A percentile compares a stretch with the other conserved stretches of the same genome.
These are phyloP conservation scores for Metarhizium anisopliae DNA, from an alignment of 2,329 filamentous ascomycete species.

Conservation along the genomic window DNA sequence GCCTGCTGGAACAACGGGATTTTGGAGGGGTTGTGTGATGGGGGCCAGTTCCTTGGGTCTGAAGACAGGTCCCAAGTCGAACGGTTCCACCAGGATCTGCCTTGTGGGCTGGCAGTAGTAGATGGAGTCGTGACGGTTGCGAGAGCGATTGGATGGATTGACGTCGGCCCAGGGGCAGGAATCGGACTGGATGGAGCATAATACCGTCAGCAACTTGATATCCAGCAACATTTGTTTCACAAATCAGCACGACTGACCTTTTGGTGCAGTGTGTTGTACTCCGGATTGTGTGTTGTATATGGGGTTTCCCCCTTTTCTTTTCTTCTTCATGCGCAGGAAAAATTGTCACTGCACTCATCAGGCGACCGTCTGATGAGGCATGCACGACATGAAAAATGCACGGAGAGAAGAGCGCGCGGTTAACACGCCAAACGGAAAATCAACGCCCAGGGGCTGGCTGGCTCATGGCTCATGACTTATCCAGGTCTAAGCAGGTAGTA, in stretches of 20 bases:
- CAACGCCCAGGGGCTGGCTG: neutral
- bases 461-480: too few relatives aligned
- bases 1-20: slow-evolving; percentile 7
- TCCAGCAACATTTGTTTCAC: neutral
- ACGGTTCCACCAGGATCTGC: slow-evolving; percentile 15
- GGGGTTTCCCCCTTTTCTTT: too few relatives aligned
- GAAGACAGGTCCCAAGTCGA: slow-evolving; percentile 9
- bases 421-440: neutral
- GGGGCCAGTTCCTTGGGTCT: slow-evolving; percentile 7
- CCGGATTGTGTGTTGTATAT: neutral
- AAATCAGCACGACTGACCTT: neutral
- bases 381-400: neutral
- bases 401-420: slow-evolving; percentile 7
- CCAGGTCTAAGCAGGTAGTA: too few relatives aligned
- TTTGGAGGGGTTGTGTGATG: slow-evolving; percentile 8
- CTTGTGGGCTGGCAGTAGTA: slow-evolving; percentile 9
- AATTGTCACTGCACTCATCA: neutral
- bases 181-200: neutral
- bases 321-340: neutral
- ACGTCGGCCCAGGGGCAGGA: neutral
- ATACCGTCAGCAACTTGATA: neutral
- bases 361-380: neutral
- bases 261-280: too few relatives aligned
- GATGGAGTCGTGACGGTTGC: slow-evolving; percentile 7
- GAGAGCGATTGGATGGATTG: slow-evolving; percentile 5